These are phyloP conservation scores for Ustilago vetiveriae DNA, from an alignment of 1,284 basidiomycete genomes.

Conservation along the genomic window DNA sequence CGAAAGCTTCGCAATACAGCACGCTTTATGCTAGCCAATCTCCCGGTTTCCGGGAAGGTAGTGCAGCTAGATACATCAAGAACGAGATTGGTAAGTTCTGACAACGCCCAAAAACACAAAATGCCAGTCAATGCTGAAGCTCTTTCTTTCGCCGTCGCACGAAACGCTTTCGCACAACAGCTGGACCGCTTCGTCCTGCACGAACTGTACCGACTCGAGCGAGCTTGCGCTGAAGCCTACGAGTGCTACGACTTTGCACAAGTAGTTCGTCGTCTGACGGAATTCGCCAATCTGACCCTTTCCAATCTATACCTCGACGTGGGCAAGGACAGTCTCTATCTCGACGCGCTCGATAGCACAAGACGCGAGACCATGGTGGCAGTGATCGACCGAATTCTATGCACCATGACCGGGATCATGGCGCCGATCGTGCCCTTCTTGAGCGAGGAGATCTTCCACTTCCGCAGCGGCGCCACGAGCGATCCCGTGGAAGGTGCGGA, in stretches of 20 bases:
- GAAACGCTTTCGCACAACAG: too few species aligned
- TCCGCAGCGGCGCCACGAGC: slow-evolving; percentile 49
- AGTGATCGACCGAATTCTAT: slow-evolving; percentile 79
- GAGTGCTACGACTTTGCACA: slow-evolving; percentile 81
- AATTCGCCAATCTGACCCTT: slow-evolving; percentile 71
- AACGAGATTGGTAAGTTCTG: slow-evolving; percentile 35
- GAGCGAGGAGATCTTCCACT: slow-evolving; percentile 85
- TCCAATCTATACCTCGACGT: slow-evolving; percentile 83
- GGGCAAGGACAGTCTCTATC: slow-evolving; percentile 90
- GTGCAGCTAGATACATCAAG: slow-evolving; percentile 16
- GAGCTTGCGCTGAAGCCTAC: slow-evolving; percentile 76
- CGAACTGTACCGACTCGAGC: slow-evolving; percentile 80
- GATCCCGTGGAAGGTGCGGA: slow-evolving; percentile 44
- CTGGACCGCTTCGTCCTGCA: slow-evolving; percentile 79
- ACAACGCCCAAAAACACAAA: too few species aligned
- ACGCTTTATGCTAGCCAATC: slow-evolving; percentile 87
- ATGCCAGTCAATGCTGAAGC: too few species aligned
- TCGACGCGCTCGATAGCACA: slow-evolving; percentile 72
- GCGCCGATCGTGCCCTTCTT: slow-evolving; percentile 91
- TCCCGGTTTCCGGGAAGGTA: slow-evolving; percentile 25
- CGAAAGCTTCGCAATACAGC: slow-evolving; percentile 88
- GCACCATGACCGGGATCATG: slow-evolving; percentile 77
- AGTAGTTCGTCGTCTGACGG: slow-evolving; percentile 69
- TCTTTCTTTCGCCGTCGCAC: too few species aligned
- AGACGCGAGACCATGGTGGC: slow-evolving; percentile 76